phyloP scores from a whole-genome alignment of 2,329 filamentous ascomycete genomes.

The Coniosporium tulheliwenetii region DNA sequence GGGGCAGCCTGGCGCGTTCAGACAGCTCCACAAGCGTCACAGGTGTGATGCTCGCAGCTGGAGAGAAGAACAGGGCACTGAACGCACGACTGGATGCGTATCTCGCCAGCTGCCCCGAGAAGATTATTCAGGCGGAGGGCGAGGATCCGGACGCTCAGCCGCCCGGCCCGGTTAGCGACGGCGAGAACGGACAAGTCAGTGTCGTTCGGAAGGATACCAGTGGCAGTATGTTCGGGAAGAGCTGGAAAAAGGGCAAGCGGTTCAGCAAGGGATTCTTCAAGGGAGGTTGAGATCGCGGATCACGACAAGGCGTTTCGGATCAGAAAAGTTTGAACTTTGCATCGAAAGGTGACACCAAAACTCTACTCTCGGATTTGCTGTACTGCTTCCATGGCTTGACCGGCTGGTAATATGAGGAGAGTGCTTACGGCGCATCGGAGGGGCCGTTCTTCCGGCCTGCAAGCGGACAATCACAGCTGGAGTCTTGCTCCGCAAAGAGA shows the following conservation, averaged over 20 bases:
- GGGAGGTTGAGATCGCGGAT: neutral
- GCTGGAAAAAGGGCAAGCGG: constrained; percentile 3
- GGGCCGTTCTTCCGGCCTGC: too few species aligned
- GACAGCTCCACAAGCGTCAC: neutral
- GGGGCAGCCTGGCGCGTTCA: neutral
- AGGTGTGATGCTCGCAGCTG: neutral
- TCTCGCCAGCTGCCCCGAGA: neutral
- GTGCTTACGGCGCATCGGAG: too few species aligned
- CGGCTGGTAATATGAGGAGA: too few species aligned
- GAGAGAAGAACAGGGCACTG: constrained; percentile 1
- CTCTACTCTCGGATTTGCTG: too few species aligned
- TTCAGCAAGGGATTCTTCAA: constrained; percentile 1
- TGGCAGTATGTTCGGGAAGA: constrained; percentile 1
- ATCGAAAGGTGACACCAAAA: too few species aligned
- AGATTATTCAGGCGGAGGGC: neutral
- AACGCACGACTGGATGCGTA: constrained; percentile 1
- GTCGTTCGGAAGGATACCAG: neutral
- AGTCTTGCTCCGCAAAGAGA: too few species aligned
- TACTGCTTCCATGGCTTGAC: too few species aligned
- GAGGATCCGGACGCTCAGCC: neutral
- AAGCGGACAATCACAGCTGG: too few species aligned
- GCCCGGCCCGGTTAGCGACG: neutral
- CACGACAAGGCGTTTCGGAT: too few species aligned
- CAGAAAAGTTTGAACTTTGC: too few species aligned
- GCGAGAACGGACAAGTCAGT: neutral